Base-by-base conservation (phyloP, 768 basidiomycete genomes). In the Termitomyces bulborhizus region DNA sequence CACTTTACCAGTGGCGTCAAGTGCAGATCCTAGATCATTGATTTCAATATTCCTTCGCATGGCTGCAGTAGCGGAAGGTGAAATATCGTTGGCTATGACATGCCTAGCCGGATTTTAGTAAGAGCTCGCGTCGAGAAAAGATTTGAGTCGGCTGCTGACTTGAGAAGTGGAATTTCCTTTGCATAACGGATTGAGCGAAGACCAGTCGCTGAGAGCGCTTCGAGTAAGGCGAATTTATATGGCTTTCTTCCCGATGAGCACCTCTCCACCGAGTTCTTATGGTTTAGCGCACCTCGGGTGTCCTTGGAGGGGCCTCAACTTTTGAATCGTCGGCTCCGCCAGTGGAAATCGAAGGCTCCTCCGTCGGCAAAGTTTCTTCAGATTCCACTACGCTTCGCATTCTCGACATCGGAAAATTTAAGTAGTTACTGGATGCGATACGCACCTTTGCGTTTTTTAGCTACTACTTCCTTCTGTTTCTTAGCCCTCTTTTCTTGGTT, bases 171-270 rank as follows among this genome's bases (percentile, higher is more conserved):
- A 8, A 99, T 93, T 71, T 99, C 97, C 63, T 97, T 93, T 0
- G 95, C 96, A 68, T 98, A 99, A 36, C 97, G 90, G 52, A 99
- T 97, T 1, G 95, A 88, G 6, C 97, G 85, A 27, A 99, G 78
- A 31, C 97, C 97, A 0, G 96, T 98, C 0, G 97, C 97, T 16
- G 95, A 95, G 32, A 99, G 82, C 0, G 95, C 93, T 70, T 99
- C 97, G 9, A 99, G 76, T 16, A 97, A 78, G 16, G 86, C 84
- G 61, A 94, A 82, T 61, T 81, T 86, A 60, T 84, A 77, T 0
- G 83, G 79, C 62, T 63, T 49, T 40, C 16, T 29, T 40, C 16
- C 12, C 24, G 15, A 47, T 53, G 24, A 50, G 15, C 29, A 52
- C 45, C 3, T 51, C 24, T 15, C 26, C 26, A 37, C 36, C 32